Evolutionary conservation across 106 monocot species (phyloP), one percentile per base, ranked within the genome.

Genomic region (Ottelia alismoides): DNA sequence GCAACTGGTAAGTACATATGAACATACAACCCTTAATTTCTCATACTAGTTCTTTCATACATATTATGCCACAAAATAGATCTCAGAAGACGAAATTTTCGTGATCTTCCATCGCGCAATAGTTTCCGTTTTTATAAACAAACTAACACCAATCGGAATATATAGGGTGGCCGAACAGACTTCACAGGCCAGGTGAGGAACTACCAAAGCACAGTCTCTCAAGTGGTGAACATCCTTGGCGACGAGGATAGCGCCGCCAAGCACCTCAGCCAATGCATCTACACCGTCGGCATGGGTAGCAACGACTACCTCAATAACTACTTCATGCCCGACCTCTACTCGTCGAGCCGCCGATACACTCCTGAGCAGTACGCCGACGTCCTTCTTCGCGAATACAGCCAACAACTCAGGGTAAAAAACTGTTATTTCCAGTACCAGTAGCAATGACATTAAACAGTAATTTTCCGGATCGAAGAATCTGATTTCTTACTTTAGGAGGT

Each of bases 291-390:
- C 0, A 76, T 98, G 79, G 96, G 96, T 49, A 98, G 82, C 89
- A 98, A 98, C 45, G 96, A 98, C 61, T 98, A 98, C 64, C 77
- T 98, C 52, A 98, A 98, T 76, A 98, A 98, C 74, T 98, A 98
- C 70, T 98, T 98, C 79, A 89, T 98, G 89, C 88, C 96, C 1
- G 32, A 65, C 1, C 0, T 74, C 11, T 89, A 98, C 77, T 27
- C 69, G 17, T 69, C 82, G 48, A 70, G 85, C 54, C 58, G 51
- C 9, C 76, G 75, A 16, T 98, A 77, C 79, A 77, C 70, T 9
- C 76, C 89, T 1, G 70, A 77, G 22, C 76, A 81, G 23, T 98
- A 71, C 52, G 96, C 89, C 28, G 72, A 79, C 25, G 74, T 57
- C 29, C 84, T 98, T 46, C 43, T 72, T 66, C 45, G 78, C 4